Evolutionary conservation across 345 rosid species (phyloP), one percentile per base, ranked within the genome.

Genomic region (Ricinus communis): DNA sequence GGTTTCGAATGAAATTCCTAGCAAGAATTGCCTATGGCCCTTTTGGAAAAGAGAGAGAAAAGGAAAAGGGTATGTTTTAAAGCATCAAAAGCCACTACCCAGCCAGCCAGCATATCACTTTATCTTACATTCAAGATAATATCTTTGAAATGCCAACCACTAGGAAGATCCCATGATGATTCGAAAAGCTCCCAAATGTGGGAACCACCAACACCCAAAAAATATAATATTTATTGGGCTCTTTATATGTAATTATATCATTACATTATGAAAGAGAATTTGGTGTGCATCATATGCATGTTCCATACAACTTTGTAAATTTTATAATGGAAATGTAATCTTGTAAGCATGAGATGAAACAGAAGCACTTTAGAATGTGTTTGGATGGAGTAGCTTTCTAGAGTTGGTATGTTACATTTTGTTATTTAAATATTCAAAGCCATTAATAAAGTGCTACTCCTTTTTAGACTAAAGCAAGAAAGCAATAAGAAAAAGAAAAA

Each of bases 141-240:
- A 36, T 46, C 57, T 31, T 54, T 63, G 49, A 68, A 60, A 56
- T 75, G 73, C 80, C 75, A 64, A 60, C 77, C 75, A 78, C 70
- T 49, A 1, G 70, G 73, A 72, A 75, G 73, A 68, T 78, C 73
- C 80, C 71, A 73, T 82, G 64, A 78, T 78, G 73, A 78, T 72
- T 75, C 77, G 65, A 61, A 81, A 81, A 66, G 49, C 66, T 65
- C 59, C 38, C n/a, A 38, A 67, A 62, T 22, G 70, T 66, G 71
- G 81, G 84, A 56, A 21, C 84, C 84, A 70, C 79, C 30, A 41
- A 30, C 5, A 10, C 57, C 40, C 12, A 19, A 66, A 52, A 14
- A 24, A 43, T 57, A 46, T 21, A 2, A 28, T 31, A 38, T 52
- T 49, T 6, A 30, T 66, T 22, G 25, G 66, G 62, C 18, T 24